Conservation (phyloP, 2,329 filamentous ascomycete genomes). For the Aspergillus ustus region DNA sequence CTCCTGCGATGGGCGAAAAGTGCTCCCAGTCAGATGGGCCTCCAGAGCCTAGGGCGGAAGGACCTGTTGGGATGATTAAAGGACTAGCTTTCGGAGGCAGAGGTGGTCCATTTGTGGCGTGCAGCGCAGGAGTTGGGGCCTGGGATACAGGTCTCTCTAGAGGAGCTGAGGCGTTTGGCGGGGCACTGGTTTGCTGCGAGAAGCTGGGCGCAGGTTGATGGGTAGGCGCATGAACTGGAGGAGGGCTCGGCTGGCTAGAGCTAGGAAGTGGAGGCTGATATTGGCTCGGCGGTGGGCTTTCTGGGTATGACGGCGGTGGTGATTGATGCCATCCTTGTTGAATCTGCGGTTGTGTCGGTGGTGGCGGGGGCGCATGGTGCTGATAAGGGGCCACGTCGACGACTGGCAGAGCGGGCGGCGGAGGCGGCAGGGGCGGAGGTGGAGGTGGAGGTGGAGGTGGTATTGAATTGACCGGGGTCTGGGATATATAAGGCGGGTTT, state of each 20-base stretch:
- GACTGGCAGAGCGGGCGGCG: conserved; percentile 35
- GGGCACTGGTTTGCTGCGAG: conserved; percentile 10
- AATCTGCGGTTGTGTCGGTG: conserved; percentile 24
- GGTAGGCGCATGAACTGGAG: neutral
- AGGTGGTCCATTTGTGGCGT: conserved; percentile 24
- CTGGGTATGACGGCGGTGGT: conserved; percentile 36
- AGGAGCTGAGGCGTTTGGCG: neutral
- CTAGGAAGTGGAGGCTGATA: conserved; percentile 9
- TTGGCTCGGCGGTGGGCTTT: conserved; percentile 30
- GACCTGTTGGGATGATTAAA: conserved; percentile 25
- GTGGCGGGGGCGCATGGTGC: conserved; percentile 23
- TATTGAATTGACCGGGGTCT: conserved; percentile 27
- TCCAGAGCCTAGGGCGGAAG: conserved; percentile 47
- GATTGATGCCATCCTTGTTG: conserved; percentile 32
- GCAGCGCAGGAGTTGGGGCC: neutral
- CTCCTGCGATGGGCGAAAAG: conserved; percentile 39
- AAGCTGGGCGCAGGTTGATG: neutral
- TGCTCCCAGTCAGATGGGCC: conserved; percentile 56
- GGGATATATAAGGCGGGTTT: conserved; percentile 29
- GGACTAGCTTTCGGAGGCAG: conserved; percentile 30
- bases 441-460: conserved; percentile 40
- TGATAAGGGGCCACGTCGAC: conserved; percentile 36
- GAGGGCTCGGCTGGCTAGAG: neutral
- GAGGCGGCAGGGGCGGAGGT: conserved; percentile 52
- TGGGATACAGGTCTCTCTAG: conserved; percentile 11